These are phyloP conservation scores for Cornus kousa DNA, from an alignment of 148 eudicot species.

Conservation along the genomic window DNA sequence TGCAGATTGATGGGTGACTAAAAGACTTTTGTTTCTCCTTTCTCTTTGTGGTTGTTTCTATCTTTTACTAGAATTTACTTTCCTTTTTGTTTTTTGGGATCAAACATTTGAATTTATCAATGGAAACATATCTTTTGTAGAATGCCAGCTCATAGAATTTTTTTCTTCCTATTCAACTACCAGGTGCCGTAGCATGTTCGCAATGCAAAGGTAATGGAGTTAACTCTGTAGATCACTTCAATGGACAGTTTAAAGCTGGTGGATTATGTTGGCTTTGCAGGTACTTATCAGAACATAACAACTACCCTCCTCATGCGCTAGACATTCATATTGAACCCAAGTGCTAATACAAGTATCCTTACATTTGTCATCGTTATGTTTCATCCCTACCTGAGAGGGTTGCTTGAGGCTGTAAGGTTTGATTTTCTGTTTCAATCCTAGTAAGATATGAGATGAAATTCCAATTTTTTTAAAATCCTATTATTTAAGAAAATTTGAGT, in stretches of 20 bases:
- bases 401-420: background rate
- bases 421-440: background rate
- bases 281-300: background rate
- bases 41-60: background rate
- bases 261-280: slow-evolving; percentile 44
- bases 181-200: slow-evolving; percentile 36
- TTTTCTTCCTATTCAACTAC: background rate
- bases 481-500: no score
- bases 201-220: slow-evolving; percentile 50
- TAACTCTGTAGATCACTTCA: slow-evolving; percentile 43
- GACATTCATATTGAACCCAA: background rate
- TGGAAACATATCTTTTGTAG: background rate
- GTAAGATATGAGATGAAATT: background rate
- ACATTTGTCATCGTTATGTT: background rate
- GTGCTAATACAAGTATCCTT: background rate
- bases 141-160: background rate
- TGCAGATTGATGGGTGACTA: slow-evolving; percentile 1
- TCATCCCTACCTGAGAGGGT: background rate
- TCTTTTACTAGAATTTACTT: no score
- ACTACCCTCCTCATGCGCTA: background rate
- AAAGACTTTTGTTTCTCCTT: background rate
- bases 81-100: background rate
- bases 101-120: background rate
- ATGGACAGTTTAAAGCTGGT: slow-evolving; percentile 53
- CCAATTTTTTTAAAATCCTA: background rate